phyloP scores from a whole-genome alignment of 345 rosid genomes.

The Eucalyptus lansdowneana region DNA sequence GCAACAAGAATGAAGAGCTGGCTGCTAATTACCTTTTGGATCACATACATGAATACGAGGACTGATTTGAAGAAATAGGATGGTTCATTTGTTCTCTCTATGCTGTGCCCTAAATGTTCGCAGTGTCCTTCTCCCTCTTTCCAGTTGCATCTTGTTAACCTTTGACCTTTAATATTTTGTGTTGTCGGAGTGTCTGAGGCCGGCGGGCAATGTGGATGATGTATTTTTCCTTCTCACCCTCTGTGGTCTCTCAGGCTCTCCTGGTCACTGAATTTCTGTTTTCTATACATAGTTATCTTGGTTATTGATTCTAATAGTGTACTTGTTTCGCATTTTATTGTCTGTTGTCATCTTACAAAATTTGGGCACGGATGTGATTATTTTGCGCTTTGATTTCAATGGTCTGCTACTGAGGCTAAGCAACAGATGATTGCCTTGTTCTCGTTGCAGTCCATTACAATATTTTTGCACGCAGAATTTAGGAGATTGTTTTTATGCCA shows the following conservation, averaged over 20 bases:
- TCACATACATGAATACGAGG: slow-evolving; percentile 86
- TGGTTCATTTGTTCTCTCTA: background rate
- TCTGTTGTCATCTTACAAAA: background rate
- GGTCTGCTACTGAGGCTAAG: background rate
- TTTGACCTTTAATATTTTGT: background rate
- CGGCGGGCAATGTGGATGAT: background rate
- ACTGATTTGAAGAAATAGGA: slow-evolving; percentile 12
- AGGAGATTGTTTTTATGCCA: background rate
- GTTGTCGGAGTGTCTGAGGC: background rate
- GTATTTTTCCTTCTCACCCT: background rate
- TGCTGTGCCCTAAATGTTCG: background rate
- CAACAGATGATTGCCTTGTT: background rate
- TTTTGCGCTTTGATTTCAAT: background rate
- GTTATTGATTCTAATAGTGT: background rate
- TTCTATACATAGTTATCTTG: background rate
- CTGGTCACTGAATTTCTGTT: background rate
- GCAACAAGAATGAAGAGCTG: slow-evolving; percentile 93
- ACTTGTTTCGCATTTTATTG: background rate
- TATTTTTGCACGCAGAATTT: background rate
- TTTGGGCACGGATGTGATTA: background rate
- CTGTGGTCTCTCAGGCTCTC: background rate
- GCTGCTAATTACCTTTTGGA: slow-evolving; percentile 97
- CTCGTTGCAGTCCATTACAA: background rate
- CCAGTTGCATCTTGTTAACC: background rate
- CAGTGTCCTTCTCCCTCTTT: background rate